Evolutionary conservation across 2,329 filamentous ascomycete genomes (phyloP), one percentile per base, ranked within the genome.

Genomic region (Colletotrichum shisoi): DNA sequence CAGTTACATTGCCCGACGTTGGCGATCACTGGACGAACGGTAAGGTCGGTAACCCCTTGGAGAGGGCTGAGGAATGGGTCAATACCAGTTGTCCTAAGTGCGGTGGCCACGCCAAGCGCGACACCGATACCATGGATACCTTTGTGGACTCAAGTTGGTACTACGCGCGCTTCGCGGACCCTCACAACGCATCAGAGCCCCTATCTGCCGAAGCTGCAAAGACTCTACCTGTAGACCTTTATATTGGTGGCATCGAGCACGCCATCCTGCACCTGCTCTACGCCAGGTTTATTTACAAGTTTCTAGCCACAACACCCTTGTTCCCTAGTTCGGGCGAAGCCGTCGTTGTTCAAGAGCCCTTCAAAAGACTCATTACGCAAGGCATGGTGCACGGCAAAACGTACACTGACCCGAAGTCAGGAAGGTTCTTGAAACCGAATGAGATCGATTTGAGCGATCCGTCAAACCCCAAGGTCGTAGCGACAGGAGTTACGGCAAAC

Each of bases 121-220:
- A 97, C 71, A 96, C 93, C 0, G 93, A 97, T 76, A 97, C 93
- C 3, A 96, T 97, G 93, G 93, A 97, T 76, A 97, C 93, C 0
- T 97, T 97, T 78, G 93, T 97, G 68, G 93, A 96, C 78, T 96
- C 93, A 1, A 96, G 93, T 61, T 97, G 93, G 93, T 97, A 97
- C 77, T 96, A 89, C 74, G 87, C 94, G 79, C 87, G 92, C 13
- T 96, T 93, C 72, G 79, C 89, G 34, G 92, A 96, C 72, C 82
- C 91, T 1, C 81, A 87, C 19, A 94, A 95, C 71, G 71, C 81
- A 15, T 73, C 83, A 2, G 76, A 80, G 15, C 88, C 87, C 0
- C 88, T 96, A 70, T 87, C 87, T 0, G 78, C 87, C n/a, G 79
- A 82, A 19, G 83, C 83, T 12, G 86, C 86, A 13, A 81, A 84